Evolutionary conservation across 495 filamentous ascomycete genomes (phyloP), one percentile per base, ranked within the genome.

Genomic region (Rusavskia elegans): DNA sequence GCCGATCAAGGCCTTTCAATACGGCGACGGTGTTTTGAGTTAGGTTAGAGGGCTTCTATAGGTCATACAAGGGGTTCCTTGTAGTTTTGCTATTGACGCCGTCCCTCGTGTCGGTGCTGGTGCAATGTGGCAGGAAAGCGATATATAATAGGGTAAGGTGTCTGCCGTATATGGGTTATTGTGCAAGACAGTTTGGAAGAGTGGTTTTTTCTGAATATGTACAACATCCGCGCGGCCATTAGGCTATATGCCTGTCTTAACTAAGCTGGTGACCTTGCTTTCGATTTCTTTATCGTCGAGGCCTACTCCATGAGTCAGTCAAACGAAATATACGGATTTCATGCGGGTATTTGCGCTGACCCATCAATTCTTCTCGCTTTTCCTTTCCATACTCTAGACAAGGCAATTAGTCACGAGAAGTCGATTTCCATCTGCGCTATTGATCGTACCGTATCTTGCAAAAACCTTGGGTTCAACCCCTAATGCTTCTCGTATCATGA

Each of bases 271-370:
- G 54, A 98, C 79, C 58, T 81, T 81, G 46, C 87, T 84, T 72
- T 97, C 93, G 59, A 98, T 95, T 69, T 89, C 80, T 68, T 92
- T 83, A 63, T 94, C 87, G 49, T 83, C 80, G 56, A 98, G 73
- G 48, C 89, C 89, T 94, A 60, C 42, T 51, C 21, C n/a, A 36
- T 10, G 9, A 39, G 16, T 23, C 4, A 38, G 51, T 21, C 60
- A 1, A 4, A 35, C 7, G 13, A 2, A 10, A 54, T 48, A 10
- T 39, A 48, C 25, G 19, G 49, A 57, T 56, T 67, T 35, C 59
- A 52, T n/a, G 32, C 17, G 4, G 2, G 44, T 30, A 11, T n/a
- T 11, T 10, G 30, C 19, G n/a, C 36, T n/a, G 29, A 92, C 89
- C 89, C 60, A 76, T 74, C 68, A 98, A 72, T 55, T 82, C 78